A percentile compares a stretch with the other conserved stretches of the same genome.
phyloP scores from a whole-genome alignment of 2,329 filamentous ascomycete genomes.

The Fusarium tjaetaba region DNA sequence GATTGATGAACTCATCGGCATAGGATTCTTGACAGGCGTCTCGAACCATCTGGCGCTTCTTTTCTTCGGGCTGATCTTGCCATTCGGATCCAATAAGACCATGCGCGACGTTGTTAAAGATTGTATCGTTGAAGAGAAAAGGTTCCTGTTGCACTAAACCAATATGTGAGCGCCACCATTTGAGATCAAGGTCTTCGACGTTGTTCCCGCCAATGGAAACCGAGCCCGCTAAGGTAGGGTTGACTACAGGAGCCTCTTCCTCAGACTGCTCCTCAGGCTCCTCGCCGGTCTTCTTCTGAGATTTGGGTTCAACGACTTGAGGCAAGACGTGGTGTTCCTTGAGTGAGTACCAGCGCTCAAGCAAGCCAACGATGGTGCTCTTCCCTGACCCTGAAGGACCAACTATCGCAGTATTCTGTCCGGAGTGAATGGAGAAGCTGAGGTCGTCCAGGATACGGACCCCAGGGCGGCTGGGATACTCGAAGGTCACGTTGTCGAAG shows the following conservation, averaged over 20 bases:
- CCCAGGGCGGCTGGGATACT: constrained; percentile 35
- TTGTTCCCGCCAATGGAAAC: constrained; percentile 1
- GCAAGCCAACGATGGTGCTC: constrained; percentile 72
- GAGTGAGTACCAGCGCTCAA: constrained; percentile 72
- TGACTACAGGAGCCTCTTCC: not conserved
- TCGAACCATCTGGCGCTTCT: constrained; percentile 54
- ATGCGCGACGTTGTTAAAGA: constrained; percentile 57
- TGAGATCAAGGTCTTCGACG: constrained; percentile 31
- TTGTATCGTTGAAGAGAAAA: constrained; percentile 62
- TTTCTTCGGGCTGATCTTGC: constrained; percentile 50
- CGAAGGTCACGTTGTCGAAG: constrained; percentile 47
- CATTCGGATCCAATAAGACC: constrained; percentile 54
- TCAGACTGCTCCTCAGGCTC: not conserved
- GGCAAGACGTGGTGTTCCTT: constrained; percentile 24
- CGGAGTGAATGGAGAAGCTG: constrained; percentile 62
- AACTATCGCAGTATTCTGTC: constrained; percentile 74
- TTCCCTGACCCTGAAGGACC: constrained; percentile 76
- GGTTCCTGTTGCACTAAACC: constrained; percentile 65
- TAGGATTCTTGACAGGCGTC: constrained; percentile 63
- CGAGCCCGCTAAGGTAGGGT: not conserved
- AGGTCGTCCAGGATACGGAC: constrained; percentile 54
- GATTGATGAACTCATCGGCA: constrained; percentile 62
- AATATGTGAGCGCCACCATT: constrained; percentile 38
- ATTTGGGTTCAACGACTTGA: not conserved
- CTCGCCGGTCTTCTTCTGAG: not conserved